phyloP scores from a whole-genome alignment of 371 early-diverging fungal genomes.

The Choanephora cucurbitarum region DNA sequence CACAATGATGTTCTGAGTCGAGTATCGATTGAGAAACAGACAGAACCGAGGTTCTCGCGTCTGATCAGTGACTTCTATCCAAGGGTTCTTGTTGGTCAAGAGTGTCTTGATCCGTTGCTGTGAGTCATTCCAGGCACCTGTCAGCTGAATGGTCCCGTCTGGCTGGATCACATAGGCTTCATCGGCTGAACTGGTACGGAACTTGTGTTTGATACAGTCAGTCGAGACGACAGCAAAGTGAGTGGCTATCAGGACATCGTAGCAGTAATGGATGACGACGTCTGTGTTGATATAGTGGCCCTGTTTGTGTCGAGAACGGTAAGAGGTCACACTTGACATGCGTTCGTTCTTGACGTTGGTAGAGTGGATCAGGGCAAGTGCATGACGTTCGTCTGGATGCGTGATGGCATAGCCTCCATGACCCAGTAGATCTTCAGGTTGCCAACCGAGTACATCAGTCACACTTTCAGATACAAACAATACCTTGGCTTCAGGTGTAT shows the following conservation, averaged over 20 bases:
- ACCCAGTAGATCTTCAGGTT: slow-evolving; percentile 54
- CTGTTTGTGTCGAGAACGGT: slow-evolving; percentile 37
- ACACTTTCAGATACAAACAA: slow-evolving; percentile 57
- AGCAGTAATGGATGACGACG: slow-evolving; percentile 40
- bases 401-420: slow-evolving; percentile 43
- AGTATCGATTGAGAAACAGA: slow-evolving; percentile 25
- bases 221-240: slow-evolving; percentile 18
- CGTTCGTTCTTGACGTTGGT: slow-evolving; percentile 51
- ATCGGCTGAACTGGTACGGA: slow-evolving; percentile 35
- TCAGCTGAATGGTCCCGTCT: slow-evolving; percentile 28
- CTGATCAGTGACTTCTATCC: slow-evolving; percentile 21
- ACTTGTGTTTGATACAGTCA: slow-evolving; percentile 20
- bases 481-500: slow-evolving; percentile 45
- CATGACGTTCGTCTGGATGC: slow-evolving; percentile 46
- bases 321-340: slow-evolving; percentile 36
- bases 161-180: slow-evolving; percentile 18
- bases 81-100: slow-evolving; percentile 15
- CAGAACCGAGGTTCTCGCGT: slow-evolving; percentile 30
- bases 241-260: slow-evolving; percentile 35
- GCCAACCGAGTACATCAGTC: slow-evolving; percentile 48
- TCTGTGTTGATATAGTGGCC: slow-evolving; percentile 37
- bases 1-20: slow-evolving; percentile 14
- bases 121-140: slow-evolving; percentile 30
- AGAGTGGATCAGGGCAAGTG: slow-evolving; percentile 38
- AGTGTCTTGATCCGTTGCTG: slow-evolving; percentile 26